Conservation (phyloP, 2,329 filamentous ascomycete species). For the Niveomyces coronatus region DNA sequence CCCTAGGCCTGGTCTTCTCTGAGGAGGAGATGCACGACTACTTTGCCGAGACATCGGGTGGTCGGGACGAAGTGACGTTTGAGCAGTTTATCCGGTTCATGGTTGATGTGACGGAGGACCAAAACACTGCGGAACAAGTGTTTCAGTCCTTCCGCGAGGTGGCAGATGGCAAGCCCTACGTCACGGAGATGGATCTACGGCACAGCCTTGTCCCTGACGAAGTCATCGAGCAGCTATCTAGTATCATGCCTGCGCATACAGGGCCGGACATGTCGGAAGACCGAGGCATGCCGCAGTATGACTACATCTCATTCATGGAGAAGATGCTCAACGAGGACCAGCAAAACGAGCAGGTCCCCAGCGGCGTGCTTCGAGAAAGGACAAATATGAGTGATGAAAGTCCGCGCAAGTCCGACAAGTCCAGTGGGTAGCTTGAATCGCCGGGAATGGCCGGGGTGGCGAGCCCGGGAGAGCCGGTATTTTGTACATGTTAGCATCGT, state of each 20-base stretch:
- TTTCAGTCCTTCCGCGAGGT: conserved; percentile 97
- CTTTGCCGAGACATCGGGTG: conserved; percentile 77
- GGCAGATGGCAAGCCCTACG: conserved; percentile 96
- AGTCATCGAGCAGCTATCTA: conserved; percentile 83
- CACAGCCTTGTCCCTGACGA: conserved; percentile 95
- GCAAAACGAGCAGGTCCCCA: conserved; percentile 18
- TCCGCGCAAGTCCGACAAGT: conserved; percentile 23
- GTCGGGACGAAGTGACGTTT: conserved; percentile 74
- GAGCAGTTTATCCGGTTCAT: conserved; percentile 99
- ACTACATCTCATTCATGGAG: conserved; percentile 97
- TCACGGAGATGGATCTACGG: conserved; percentile 92
- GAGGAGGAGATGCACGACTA: conserved; percentile 98
- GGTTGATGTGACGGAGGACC: conserved; percentile 97
- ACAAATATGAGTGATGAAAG: conserved; percentile 22
- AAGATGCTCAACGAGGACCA: conserved; percentile 51
- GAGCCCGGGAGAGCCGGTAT: neutral
- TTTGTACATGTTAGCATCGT: conserved; percentile 5
- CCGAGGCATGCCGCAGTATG: conserved; percentile 75
- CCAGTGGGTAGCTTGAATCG: conserved; percentile 21
- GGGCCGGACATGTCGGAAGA: conserved; percentile 84
- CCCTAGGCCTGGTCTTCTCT: conserved; percentile 87
- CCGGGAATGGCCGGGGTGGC: neutral
- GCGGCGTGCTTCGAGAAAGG: conserved; percentile 24
- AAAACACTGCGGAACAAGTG: conserved; percentile 96
- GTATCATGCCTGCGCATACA: conserved; percentile 74